Evolutionary conservation across 768 basidiomycete genomes (phyloP), one percentile per base, ranked within the genome.

Genomic region (Infundibulicybe gibba): DNA sequence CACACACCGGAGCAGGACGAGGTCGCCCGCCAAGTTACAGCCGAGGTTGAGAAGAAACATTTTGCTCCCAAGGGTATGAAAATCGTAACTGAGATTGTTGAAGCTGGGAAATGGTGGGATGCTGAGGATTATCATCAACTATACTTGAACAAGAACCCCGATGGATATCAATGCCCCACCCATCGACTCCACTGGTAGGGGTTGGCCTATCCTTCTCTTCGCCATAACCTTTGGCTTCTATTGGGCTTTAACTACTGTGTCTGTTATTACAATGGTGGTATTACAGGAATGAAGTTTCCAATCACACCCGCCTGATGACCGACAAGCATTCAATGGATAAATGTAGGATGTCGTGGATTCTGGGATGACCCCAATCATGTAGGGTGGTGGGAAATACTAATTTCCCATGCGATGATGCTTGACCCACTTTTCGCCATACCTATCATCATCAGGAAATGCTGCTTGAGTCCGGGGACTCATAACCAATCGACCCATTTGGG

Each of bases 101-200:
- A 76, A 1, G 87, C 85, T 0, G 81, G 79, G 0, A 62, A 74
- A 32, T 98, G 94, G 94, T 94, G 80, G 68, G 71, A 86, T 48
- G 88, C 87, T 0, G 88, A 90, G 63, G 78, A 85, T 3, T 90
- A 93, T 57, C 88, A 92, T 65, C 91, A 93, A 54, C 71, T 87
- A 25, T 92, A 91, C 59, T 70, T 83, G 45, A 83, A 82, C 69
- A 86, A 87, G 71, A 90, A 97, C 61, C 91, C 94, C 0, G 58
- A 59, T 10, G 95, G 94, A 8, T 97, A 97, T 61, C 90, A 94
- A 56, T 97, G 94, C 66, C 85, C 94, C 0, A 93, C 87, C 2
- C 94, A 95, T 65, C 74, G 69, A 33, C 68, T 94, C 40, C 83
- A 91, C 58, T 95, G 92, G 92, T 93, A 64, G 25, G n/a, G 8